Base-by-base conservation (phyloP, 495 filamentous ascomycete species). In the Aspergillus steynii region DNA sequence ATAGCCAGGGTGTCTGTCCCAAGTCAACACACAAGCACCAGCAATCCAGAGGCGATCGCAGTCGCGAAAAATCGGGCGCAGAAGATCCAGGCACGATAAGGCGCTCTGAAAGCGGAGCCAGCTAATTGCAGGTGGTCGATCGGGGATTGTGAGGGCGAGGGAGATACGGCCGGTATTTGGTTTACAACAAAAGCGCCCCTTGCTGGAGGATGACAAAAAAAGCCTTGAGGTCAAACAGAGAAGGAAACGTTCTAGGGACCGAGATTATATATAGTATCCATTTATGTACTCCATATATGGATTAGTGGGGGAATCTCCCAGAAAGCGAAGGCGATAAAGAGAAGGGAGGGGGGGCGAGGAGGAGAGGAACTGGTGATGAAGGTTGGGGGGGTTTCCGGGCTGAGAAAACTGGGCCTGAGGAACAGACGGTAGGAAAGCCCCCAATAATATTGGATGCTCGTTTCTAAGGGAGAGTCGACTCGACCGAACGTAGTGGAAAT, bases 281-380 rank as follows among this genome's bases (percentile, higher is more conserved):
- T 15, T 29, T 55, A 47, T 55, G 53, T 55, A 29, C 26, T 27
- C 32, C 32, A 45, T 25, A 27, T 27, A 47, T 55, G 29, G 28
- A 46, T 5, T 55, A 10, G 49, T 49, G 49, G 26, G 54, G 32
- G 32, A 53, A 51, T 26, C 12, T 27, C 26, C 46, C 2, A 42
- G 37, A 12, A 14, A 12, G 3, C 12, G 37, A 42, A 26, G n/a
- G 29, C 3, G 29, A 55, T 29, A 52, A 50, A 48, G 29, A 15
- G 50, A 45, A 29, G 58, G n/a, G 52, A 50, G 26, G 29, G 14
- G 2, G 26, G 20, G 50, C 26, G 34, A 55, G 53, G 56, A 28
- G 29, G 51, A 61, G 60, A 63, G 15, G 47, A 47, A 56, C 28
- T 66, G 64, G 53, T 49, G 66, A 49, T 54, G 62, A 68, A 65